A percentile compares a stretch with the other conserved stretches of the same genome.
phyloP scores from a whole-genome alignment of 1,284 basidiomycete genomes.

The Moniliophthora roreri region DNA sequence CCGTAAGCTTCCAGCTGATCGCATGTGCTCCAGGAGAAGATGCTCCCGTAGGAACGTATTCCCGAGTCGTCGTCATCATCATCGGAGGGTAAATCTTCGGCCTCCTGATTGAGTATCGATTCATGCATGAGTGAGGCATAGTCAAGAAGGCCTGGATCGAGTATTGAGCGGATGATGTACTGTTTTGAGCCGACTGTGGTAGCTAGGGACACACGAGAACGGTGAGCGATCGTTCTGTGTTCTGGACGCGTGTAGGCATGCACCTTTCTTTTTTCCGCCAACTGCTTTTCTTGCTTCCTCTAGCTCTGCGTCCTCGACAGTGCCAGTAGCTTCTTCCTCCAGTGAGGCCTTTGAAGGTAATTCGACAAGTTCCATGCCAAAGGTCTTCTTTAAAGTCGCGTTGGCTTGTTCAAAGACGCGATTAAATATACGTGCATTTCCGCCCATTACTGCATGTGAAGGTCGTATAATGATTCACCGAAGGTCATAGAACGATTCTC shows the following conservation, averaged over 20 bases:
- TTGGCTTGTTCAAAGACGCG: slow-evolving; percentile 60
- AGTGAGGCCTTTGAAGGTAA: slow-evolving; percentile 62
- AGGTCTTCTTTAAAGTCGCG: slow-evolving; percentile 51
- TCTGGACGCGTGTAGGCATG: slow-evolving; percentile 3
- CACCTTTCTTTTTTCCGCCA: slow-evolving; percentile 36
- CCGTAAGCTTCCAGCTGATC: slow-evolving; percentile 68
- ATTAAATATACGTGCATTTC: slow-evolving; percentile 56
- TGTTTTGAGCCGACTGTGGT: slow-evolving; percentile 61
- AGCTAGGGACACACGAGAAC: slow-evolving; percentile 36
- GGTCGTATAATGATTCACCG: neutral
- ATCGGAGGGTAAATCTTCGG: slow-evolving; percentile 37
- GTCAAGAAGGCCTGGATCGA: slow-evolving; percentile 58
- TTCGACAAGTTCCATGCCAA: slow-evolving; percentile 77
- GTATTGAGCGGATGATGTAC: slow-evolving; percentile 70
- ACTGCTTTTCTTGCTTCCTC: slow-evolving; percentile 48
- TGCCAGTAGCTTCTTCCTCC: slow-evolving; percentile 39
- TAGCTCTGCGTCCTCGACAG: slow-evolving; percentile 43
- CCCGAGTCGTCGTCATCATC: slow-evolving; percentile 38
- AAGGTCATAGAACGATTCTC: slow-evolving; percentile 6
- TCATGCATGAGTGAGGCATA: slow-evolving; percentile 54
- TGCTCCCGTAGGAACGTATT: slow-evolving; percentile 51
- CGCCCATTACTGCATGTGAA: slow-evolving; percentile 54
- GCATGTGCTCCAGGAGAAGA: slow-evolving; percentile 64
- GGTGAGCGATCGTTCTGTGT: neutral
- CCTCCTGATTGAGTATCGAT: slow-evolving; percentile 58